Conservation (phyloP, 768 basidiomycete species). For the Pulveroboletus ravenelii region DNA sequence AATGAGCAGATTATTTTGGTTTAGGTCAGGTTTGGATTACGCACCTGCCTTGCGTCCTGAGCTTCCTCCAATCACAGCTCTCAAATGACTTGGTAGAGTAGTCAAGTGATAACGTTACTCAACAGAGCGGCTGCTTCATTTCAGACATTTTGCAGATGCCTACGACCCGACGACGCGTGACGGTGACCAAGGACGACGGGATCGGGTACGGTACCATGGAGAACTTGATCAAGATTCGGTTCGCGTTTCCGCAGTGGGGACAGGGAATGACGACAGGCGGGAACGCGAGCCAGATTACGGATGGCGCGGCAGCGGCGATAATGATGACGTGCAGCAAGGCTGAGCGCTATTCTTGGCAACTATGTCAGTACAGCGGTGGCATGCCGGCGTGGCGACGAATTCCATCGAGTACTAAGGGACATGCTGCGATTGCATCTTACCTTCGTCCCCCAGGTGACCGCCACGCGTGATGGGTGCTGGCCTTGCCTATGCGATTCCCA, state of each 20-base stretch:
- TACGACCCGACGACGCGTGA: neutral
- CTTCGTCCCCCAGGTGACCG: slow-evolving; percentile 43
- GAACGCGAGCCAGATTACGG: slow-evolving; percentile 82
- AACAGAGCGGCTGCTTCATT: too few relatives aligned
- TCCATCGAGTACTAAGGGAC: neutral
- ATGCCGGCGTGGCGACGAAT: slow-evolving; percentile 20
- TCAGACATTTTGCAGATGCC: too few relatives aligned
- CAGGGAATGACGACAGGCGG: slow-evolving; percentile 72
- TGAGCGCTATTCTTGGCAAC: slow-evolving; percentile 76
- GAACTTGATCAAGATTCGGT: slow-evolving; percentile 53
- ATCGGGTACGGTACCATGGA: slow-evolving; percentile 38
- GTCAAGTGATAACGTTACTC: too few relatives aligned
- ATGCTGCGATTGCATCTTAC: neutral
- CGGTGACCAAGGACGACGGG: neutral
- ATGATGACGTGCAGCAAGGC: slow-evolving; percentile 80
- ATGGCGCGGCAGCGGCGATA: slow-evolving; percentile 77
- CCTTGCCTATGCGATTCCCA: slow-evolving; percentile 79
- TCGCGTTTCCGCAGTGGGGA: slow-evolving; percentile 84
- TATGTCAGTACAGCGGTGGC: slow-evolving; percentile 67
- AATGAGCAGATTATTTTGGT: too few relatives aligned
- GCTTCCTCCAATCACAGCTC: too few relatives aligned
- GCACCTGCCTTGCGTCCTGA: too few relatives aligned
- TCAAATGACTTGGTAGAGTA: too few relatives aligned
- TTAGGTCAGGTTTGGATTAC: too few relatives aligned
- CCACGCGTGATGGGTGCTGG: slow-evolving; percentile 90